These are phyloP conservation scores for Dipteronia dyeriana DNA, from an alignment of 345 rosid species.

Conservation along the genomic window DNA sequence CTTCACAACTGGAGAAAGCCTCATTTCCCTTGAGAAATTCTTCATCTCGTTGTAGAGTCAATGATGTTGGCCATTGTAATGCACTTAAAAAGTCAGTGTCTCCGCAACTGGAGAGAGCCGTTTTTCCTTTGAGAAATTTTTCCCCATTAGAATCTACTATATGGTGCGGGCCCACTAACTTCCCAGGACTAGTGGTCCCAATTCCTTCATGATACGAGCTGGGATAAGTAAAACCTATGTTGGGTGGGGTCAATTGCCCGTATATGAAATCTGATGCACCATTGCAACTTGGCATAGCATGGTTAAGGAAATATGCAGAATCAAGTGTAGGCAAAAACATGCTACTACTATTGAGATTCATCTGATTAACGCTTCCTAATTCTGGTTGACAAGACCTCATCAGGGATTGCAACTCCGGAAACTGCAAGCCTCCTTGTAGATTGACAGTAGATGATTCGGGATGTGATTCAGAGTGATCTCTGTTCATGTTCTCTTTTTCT, in stretches of 20 bases:
- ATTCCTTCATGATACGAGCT: not conserved
- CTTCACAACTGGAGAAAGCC: conserved; percentile 15
- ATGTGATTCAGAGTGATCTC: not conserved
- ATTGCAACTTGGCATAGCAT: conserved; percentile 2
- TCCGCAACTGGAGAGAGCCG: conserved; percentile 13
- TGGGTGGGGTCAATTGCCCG: not conserved
- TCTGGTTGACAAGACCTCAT: conserved; percentile 13
- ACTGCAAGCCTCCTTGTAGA: conserved; percentile 14
- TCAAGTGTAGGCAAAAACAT: conserved; percentile 11
- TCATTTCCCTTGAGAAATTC: not conserved
- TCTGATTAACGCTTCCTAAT: conserved; percentile 6
- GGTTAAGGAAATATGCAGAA: conserved; percentile 6
- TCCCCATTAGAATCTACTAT: conserved; percentile 11
- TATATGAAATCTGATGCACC: not conserved
- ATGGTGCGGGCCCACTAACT: conserved; percentile 7
- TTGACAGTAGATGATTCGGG: conserved; percentile 8
- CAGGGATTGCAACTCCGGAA: conserved; percentile 2
- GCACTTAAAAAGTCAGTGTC: conserved; percentile 11
- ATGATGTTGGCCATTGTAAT: not conserved
- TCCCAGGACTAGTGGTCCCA: not conserved
- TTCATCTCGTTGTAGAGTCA: not conserved
- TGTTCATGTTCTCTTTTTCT: conserved; percentile 14
- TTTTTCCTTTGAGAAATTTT: conserved; percentile 5
- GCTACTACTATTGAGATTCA: conserved; percentile 10
- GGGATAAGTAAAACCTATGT: not conserved